phyloP scores from a whole-genome alignment of 441 rosid genomes.

The Populus hybrid region DNA sequence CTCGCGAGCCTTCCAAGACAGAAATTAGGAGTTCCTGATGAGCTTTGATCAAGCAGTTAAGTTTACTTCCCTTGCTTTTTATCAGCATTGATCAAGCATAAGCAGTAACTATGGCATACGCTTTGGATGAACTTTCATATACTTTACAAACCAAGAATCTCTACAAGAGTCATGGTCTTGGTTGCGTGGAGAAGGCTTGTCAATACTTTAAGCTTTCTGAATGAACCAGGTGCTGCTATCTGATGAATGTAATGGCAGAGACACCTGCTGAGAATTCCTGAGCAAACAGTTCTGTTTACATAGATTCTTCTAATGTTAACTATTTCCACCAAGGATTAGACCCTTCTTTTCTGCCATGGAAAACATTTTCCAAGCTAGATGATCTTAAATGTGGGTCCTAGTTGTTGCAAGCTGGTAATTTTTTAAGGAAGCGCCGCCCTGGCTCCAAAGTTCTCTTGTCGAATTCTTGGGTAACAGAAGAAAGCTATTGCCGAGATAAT shows the following conservation, averaged over 20 bases:
- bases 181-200: background rate
- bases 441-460: background rate
- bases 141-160: background rate
- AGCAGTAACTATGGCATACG: background rate
- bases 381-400: background rate
- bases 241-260: background rate
- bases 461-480: background rate
- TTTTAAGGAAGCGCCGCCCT: too few species aligned
- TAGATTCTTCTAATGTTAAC: background rate
- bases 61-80: background rate
- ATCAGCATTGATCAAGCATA: background rate
- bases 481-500: background rate
- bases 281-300: background rate
- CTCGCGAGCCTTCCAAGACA: background rate
- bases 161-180: background rate
- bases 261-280: background rate
- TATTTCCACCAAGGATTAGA: background rate
- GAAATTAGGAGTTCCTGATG: background rate
- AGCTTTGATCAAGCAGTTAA: background rate
- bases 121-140: background rate
- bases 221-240: background rate
- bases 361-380: background rate
- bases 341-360: background rate
- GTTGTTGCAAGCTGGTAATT: too few species aligned
- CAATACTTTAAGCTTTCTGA: background rate